phyloP scores from a whole-genome alignment of 768 basidiomycete genomes.

The Ramaria sp. region DNA sequence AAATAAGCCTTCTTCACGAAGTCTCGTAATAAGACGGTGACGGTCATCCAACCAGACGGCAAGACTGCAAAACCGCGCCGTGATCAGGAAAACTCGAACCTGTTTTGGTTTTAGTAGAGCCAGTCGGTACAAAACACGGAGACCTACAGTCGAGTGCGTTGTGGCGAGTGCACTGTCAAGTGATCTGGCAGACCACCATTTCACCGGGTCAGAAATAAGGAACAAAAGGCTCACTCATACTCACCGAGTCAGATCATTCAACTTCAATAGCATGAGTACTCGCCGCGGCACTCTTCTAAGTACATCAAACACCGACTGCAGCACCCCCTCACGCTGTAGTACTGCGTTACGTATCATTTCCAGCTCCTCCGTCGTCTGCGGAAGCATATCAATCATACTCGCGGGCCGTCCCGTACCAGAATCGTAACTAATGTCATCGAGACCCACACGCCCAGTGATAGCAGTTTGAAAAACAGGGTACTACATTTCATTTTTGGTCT shows the following conservation, averaged over 20 bases:
- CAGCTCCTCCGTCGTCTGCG: slow-evolving; percentile 68
- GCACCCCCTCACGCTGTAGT: slow-evolving; percentile 67
- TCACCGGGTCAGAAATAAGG: neutral
- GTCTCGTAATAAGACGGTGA: slow-evolving; percentile 29
- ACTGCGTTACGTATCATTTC: slow-evolving; percentile 78
- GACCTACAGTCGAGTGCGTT: slow-evolving; percentile 64
- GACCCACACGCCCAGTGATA: slow-evolving; percentile 50
- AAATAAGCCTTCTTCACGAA: slow-evolving; percentile 42
- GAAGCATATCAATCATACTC: slow-evolving; percentile 64
- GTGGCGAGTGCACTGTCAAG: slow-evolving; percentile 81
- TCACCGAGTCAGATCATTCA: slow-evolving; percentile 78
- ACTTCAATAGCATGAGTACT: slow-evolving; percentile 73
- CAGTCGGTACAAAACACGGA: neutral
- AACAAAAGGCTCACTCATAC: slow-evolving; percentile 9
- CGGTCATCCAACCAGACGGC: slow-evolving; percentile 72
- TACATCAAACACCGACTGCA: slow-evolving; percentile 80
- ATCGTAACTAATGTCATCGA: slow-evolving; percentile 28
- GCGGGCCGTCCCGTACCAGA: slow-evolving; percentile 50
- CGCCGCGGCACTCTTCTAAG: slow-evolving; percentile 76
- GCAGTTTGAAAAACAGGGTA: slow-evolving; percentile 94
- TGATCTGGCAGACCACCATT: slow-evolving; percentile 36
- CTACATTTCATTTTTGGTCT: slow-evolving; percentile 24
- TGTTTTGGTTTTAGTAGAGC: slow-evolving; percentile 17
- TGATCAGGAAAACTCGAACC: slow-evolving; percentile 83
- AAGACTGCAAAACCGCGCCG: slow-evolving; percentile 76